Conservation (phyloP, 2,329 filamentous ascomycete genomes). For the Penicillium sp. region DNA sequence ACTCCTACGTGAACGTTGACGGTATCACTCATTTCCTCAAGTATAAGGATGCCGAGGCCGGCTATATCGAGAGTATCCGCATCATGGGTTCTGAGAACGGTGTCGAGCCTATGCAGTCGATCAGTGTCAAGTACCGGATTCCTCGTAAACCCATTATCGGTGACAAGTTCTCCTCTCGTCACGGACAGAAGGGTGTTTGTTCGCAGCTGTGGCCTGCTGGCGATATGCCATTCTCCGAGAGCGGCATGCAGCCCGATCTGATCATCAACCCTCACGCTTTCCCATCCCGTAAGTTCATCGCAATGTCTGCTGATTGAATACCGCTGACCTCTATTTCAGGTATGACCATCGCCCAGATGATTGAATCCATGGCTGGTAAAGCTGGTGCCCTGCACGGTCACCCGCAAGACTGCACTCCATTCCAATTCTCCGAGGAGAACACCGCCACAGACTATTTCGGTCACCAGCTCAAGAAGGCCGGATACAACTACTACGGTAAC, state of each 20-base stretch:
- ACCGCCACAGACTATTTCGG: constrained; percentile 94
- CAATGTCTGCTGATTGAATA: not conserved
- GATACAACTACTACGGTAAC: constrained; percentile 97
- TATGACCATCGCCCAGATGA: constrained; percentile 99
- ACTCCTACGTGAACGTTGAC: constrained; percentile 80
- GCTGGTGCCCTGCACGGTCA: constrained; percentile 89
- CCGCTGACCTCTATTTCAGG: constrained; percentile 24
- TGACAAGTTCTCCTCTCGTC: constrained; percentile 98
- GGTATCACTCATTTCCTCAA: constrained; percentile 83
- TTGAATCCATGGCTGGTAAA: constrained; percentile 95
- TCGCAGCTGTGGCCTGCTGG: constrained; percentile 93
- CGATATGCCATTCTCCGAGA: constrained; percentile 96
- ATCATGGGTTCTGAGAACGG: constrained; percentile 83
- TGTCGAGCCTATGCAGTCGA: constrained; percentile 77
- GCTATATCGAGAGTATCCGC: constrained; percentile 89
- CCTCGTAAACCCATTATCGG: constrained; percentile 90
- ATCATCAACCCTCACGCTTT: constrained; percentile 99
- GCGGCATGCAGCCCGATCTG: constrained; percentile 92
- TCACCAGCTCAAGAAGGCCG: constrained; percentile 89
- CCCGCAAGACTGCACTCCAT: constrained; percentile 94
- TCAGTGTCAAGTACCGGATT: constrained; percentile 90
- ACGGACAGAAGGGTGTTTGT: constrained; percentile 96
- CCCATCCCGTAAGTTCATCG: constrained; percentile 67
- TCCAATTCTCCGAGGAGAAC: constrained; percentile 89
- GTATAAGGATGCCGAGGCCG: constrained; percentile 89